These are phyloP conservation scores for Persicaria tinctoria DNA, from an alignment of 148 eudicot species.

Conservation along the genomic window DNA sequence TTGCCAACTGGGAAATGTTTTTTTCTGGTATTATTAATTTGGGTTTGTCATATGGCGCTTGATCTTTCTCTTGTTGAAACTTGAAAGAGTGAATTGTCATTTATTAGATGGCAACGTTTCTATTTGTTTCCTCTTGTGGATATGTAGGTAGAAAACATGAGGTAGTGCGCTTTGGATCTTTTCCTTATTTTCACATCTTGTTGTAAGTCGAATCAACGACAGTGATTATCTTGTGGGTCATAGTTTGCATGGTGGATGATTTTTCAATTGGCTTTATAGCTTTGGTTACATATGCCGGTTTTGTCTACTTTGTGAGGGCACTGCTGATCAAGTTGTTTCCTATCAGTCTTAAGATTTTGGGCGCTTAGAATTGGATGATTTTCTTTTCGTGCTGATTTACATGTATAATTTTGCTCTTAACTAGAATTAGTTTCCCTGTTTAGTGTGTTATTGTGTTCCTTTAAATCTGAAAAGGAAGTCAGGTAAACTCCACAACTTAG, in stretches of 20 bases:
- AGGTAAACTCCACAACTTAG: neutral
- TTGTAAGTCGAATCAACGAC: constrained; percentile 3
- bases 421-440: neutral
- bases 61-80: constrained; percentile 7
- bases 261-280: neutral
- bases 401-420: neutral
- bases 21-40: neutral
- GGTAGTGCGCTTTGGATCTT: constrained; percentile 8
- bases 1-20: constrained; percentile 8
- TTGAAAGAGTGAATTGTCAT: constrained; percentile 9
- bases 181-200: constrained; percentile 7
- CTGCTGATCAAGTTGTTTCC: neutral
- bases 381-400: neutral
- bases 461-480: neutral
- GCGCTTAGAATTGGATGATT: neutral
- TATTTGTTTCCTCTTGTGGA: constrained; percentile 10
- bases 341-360: neutral
- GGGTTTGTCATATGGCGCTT: constrained; percentile 8
- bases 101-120: neutral
- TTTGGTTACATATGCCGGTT: neutral
- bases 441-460: neutral
- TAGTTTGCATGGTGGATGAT: constrained; percentile 1
- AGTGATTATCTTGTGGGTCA: constrained; percentile 5
- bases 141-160: constrained; percentile 6
- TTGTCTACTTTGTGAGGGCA: neutral